Conservation (phyloP, 768 basidiomycete species). For the Galerina sulciceps region DNA sequence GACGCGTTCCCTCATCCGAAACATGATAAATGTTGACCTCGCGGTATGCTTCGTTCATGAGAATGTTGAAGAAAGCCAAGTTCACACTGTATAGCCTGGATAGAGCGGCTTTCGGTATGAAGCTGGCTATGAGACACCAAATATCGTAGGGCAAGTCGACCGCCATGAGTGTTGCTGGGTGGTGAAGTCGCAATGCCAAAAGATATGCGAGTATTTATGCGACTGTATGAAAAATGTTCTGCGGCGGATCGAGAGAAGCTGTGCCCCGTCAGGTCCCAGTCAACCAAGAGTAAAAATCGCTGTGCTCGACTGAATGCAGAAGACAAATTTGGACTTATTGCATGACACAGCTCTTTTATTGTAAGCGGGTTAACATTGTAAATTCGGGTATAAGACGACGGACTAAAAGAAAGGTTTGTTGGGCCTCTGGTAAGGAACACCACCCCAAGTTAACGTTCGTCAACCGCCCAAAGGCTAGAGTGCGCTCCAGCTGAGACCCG, state of each 20-base stretch:
- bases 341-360: background rate
- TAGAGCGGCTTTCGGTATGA: constrained; percentile 23
- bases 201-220: too few species aligned
- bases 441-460: constrained; percentile 25
- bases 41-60: constrained; percentile 18
- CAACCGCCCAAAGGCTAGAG: constrained; percentile 24
- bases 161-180: background rate
- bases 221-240: too few species aligned
- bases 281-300: too few species aligned
- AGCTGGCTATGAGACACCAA: constrained; percentile 34
- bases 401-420: constrained; percentile 14
- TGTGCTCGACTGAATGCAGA: too few species aligned
- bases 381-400: background rate
- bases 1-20: constrained; percentile 4
- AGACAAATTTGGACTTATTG: background rate
- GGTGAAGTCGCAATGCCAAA: background rate
- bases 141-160: constrained; percentile 28
- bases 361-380: background rate
- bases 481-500: constrained; percentile 31
- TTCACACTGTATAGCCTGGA: constrained; percentile 26
- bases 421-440: constrained; percentile 33
- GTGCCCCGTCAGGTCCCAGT: too few species aligned
- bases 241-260: too few species aligned
- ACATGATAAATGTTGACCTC: constrained; percentile 10
- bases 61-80: constrained; percentile 31